A percentile compares a stretch with the other conserved stretches of the same genome.
Evolutionary conservation across 768 basidiomycete species (phyloP).

Genomic region (Tulasnella sp.): DNA sequence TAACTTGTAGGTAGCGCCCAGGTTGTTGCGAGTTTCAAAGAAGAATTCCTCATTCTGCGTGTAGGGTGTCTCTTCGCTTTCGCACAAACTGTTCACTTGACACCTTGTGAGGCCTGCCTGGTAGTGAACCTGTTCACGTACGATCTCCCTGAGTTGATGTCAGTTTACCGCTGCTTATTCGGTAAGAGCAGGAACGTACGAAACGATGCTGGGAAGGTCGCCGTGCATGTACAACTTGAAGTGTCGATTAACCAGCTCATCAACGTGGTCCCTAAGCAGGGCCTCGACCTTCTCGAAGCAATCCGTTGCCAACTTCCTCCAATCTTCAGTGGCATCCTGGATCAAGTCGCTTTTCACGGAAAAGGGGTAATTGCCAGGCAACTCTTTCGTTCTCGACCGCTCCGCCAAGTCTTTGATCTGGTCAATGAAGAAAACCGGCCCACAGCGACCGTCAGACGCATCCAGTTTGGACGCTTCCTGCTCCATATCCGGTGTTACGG

Average conservation of each 20-base stretch:
- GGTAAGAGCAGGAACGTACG: background rate
- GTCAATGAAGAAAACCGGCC: background rate
- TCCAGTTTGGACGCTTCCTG: conserved; percentile 17
- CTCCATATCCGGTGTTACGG: conserved; percentile 18
- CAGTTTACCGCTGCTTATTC: background rate
- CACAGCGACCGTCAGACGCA: background rate
- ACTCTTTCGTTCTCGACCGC: conserved; percentile 57
- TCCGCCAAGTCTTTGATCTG: background rate
- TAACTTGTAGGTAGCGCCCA: background rate
- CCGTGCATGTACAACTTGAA: background rate
- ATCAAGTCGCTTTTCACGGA: conserved; percentile 34
- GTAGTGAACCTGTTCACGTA: background rate
- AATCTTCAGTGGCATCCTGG: background rate
- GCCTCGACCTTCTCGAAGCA: background rate
- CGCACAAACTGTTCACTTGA: background rate
- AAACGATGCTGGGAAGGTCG: background rate
- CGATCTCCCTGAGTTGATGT: background rate
- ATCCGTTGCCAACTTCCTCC: background rate
- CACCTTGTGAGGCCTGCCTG: background rate
- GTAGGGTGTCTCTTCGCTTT: background rate
- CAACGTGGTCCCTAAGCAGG: background rate
- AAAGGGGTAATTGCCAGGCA: conserved; percentile 49
- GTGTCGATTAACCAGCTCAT: too few species aligned
- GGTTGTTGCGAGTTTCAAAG: background rate
- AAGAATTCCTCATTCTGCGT: conserved; percentile 10